Percentiles rank a stretch among this genome's conserved stretches.
phyloP scores from a whole-genome alignment of 305 asterid genomes.

The Fraxinus sp. region DNA sequence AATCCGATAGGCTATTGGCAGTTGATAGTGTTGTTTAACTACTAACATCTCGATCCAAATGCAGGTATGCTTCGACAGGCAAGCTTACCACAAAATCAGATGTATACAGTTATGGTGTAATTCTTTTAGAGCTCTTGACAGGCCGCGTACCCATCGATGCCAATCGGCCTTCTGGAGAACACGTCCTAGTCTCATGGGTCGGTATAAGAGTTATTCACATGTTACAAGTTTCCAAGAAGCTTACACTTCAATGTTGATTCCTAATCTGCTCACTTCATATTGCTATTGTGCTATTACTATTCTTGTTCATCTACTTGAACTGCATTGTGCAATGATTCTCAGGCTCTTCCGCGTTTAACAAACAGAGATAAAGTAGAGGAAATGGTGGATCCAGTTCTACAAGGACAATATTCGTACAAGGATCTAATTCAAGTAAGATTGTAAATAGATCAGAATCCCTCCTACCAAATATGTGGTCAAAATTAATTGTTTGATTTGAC shows the following conservation, averaged over 20 bases:
- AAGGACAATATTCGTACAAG: slow-evolving; percentile 56
- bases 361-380: slow-evolving; percentile 68
- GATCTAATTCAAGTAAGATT: slow-evolving; percentile 67
- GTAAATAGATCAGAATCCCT: not conserved
- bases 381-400: slow-evolving; percentile 69
- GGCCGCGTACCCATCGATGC: slow-evolving; percentile 73
- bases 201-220: not conserved
- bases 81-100: slow-evolving; percentile 84
- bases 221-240: not conserved
- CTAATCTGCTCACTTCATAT: not conserved
- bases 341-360: slow-evolving; percentile 84
- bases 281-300: not conserved
- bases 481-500: too few species aligned
- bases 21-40: not conserved
- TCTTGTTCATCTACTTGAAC: not conserved
- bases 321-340: not conserved
- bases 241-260: not conserved
- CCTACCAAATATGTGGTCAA: too few species aligned
- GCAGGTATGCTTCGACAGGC: slow-evolving; percentile 84
- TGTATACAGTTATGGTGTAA: slow-evolving; percentile 76
- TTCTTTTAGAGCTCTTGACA: slow-evolving; percentile 71
- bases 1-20: not conserved
- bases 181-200: slow-evolving; percentile 76
- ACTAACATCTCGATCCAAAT: not conserved
- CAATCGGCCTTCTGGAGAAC: slow-evolving; percentile 65